Evolutionary conservation across 306 rosid genomes (phyloP).

Genomic region (Geum urbanum): DNA sequence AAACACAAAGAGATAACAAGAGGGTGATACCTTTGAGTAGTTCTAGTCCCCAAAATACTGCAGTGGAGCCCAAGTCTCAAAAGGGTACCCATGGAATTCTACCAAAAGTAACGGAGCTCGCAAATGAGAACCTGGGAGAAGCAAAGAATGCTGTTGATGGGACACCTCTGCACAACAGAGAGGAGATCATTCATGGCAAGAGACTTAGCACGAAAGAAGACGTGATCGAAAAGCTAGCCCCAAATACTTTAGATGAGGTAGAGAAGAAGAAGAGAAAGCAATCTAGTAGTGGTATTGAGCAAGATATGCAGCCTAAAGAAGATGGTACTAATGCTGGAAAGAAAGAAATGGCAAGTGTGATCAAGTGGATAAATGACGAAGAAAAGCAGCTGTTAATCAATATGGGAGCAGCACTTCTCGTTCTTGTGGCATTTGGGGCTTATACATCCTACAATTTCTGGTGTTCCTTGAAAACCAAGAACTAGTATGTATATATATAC

Average conservation of each 20-base stretch:
- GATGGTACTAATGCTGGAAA: not conserved
- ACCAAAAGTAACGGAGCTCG: slow-evolving; percentile 20
- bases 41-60: no score
- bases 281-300: not conserved
- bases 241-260: slow-evolving; percentile 19
- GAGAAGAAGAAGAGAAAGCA: slow-evolving; percentile 14
- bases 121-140: slow-evolving; percentile 24
- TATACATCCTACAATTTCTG: slow-evolving; percentile 31
- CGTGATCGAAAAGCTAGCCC: slow-evolving; percentile 11
- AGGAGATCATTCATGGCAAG: slow-evolving; percentile 20
- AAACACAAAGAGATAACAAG: slow-evolving; percentile 17
- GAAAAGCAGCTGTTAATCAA: slow-evolving; percentile 37
- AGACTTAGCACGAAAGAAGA: slow-evolving; percentile 17
- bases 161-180: slow-evolving; percentile 10
- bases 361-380: slow-evolving; percentile 25
- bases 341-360: slow-evolving; percentile 24
- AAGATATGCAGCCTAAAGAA: slow-evolving; percentile 16
- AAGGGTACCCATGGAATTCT: slow-evolving; percentile 27
- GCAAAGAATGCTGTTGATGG: slow-evolving; percentile 20
- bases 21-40: not conserved
- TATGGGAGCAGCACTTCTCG: slow-evolving; percentile 49
- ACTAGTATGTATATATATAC: no score
- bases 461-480: slow-evolving; percentile 23
- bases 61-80: slow-evolving; percentile 13
- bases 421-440: slow-evolving; percentile 49